Base-by-base conservation (phyloP, 2,329 filamentous ascomycete genomes). In the Ascocoryne sarcoides region DNA sequence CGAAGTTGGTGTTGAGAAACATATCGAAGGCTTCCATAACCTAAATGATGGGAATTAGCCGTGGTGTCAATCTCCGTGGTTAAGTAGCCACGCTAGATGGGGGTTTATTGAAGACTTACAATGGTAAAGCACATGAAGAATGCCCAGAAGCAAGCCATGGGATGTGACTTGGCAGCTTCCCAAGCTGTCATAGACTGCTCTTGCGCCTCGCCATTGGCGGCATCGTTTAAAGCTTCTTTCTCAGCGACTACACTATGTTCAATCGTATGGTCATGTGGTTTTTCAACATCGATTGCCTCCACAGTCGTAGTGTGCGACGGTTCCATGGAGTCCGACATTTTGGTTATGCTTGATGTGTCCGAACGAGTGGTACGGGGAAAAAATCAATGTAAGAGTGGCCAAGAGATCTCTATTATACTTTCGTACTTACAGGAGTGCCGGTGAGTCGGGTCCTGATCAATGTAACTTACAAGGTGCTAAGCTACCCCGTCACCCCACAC, bases 1-100 rank as follows among this genome's bases (percentile, higher is more conserved):
- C 59, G 58, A 80, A 80, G 43, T 73, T 69, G 36, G 70, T 69
- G 53, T 72, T 76, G 16, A 80, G 61, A 64, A 80, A 79, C 46
- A 79, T 70, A 56, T 68, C 68, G 65, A 76, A 80, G 4, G 75
- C 71, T 56, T 79, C 76, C 76, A 80, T 79, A 50, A 66, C 75
- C 75, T 79, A 26, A 18, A 48, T 26, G 48, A 19, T 21, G 14
- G 29, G 10, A 29, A n/a, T 39, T 37, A 39, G 32, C 19, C 16
- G 9, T 18, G 19, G 15, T n/a, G 32, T 32, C 33, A 12, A 17
- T 33, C 31, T 8, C 36, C 14, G 23, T 20, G 17, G 23, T 19
- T 21, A 43, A 32, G 23, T 18, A 14, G 16, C n/a, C 21, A 21
- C 29, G 10, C 31, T 20, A 34, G 39, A 28, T n/a, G 30, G 14